Evolutionary conservation across 2,329 filamentous ascomycete genomes (phyloP).

Genomic region (Sclerotinia trifoliorum): DNA sequence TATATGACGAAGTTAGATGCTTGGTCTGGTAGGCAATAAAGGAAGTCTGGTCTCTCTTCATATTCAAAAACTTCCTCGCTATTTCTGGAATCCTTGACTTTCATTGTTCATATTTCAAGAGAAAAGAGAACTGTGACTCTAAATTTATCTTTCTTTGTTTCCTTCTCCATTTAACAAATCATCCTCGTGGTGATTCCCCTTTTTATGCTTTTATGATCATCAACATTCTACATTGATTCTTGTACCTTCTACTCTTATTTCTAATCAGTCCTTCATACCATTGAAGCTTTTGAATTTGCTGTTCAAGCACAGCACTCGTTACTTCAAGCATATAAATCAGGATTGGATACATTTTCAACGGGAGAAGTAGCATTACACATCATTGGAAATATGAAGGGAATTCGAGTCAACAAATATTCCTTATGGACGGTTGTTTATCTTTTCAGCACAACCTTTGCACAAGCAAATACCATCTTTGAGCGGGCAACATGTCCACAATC

Average conservation of each 20-base stretch:
- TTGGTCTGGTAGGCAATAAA: conserved; percentile 27
- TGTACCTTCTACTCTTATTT: conserved; percentile 24
- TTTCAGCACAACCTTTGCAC: conserved; percentile 43
- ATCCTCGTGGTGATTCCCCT: background rate
- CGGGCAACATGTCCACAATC: conserved; percentile 53
- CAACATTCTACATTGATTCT: conserved; percentile 27
- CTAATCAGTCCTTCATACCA: conserved; percentile 27
- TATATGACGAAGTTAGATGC: conserved; percentile 28
- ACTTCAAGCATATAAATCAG: background rate
- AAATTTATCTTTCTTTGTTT: conserved; percentile 17
- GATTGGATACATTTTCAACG: background rate
- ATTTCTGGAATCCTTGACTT: conserved; percentile 34
- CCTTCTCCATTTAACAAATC: conserved; percentile 2
- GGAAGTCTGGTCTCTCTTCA: conserved; percentile 14
- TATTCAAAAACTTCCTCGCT: conserved; percentile 26
- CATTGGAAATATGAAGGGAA: conserved; percentile 30
- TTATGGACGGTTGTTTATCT: conserved; percentile 37
- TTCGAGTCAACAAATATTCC: conserved; percentile 23
- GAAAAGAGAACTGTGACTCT: background rate
- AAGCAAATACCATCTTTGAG: conserved; percentile 43
- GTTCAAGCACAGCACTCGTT: conserved; percentile 7
- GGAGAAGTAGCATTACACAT: background rate
- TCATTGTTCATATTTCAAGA: conserved; percentile 10
- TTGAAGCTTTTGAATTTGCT: conserved; percentile 16
- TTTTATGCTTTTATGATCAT: background rate